A percentile compares a stretch with the other conserved stretches of the same genome.
phyloP scores from a whole-genome alignment of 768 basidiomycete species.

The Sporobolomyces phaffii region DNA sequence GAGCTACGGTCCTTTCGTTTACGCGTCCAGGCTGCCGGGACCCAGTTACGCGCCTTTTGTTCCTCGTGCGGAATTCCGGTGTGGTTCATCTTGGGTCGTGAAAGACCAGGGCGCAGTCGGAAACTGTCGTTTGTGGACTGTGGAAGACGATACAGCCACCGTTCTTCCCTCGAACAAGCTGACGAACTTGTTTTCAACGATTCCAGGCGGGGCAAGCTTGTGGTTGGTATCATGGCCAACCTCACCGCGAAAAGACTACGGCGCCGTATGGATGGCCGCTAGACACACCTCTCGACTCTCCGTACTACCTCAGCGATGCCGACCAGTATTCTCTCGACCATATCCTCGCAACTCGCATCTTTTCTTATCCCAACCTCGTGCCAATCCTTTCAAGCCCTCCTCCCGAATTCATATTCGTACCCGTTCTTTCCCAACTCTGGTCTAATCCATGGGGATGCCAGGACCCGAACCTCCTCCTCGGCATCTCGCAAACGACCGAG shows the following conservation, averaged over 20 bases:
- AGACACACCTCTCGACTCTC: conserved; percentile 7
- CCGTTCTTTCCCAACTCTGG: conserved; percentile 18
- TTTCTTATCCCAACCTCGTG: conserved; percentile 9
- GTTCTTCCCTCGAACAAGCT: too few relatives aligned
- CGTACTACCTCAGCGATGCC: conserved; percentile 13
- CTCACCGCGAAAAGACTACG: conserved; percentile 3
- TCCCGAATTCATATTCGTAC: conserved; percentile 28
- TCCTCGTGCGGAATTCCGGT: too few relatives aligned
- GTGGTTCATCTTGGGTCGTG: too few relatives aligned
- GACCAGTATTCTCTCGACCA: conserved; percentile 26
- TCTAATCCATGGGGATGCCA: conserved; percentile 23
- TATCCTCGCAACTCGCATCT: conserved; percentile 18
- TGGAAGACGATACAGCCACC: too few relatives aligned
- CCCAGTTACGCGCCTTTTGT: too few relatives aligned
- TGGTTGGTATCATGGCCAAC: conserved; percentile 10
- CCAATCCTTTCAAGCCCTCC: conserved; percentile 5
- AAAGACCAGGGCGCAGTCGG: too few relatives aligned
- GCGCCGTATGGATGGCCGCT: conserved; percentile 2
- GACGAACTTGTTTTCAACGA: too few relatives aligned
- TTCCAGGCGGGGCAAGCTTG: conserved; percentile 1
- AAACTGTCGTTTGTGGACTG: too few relatives aligned
- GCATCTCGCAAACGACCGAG: conserved; percentile 4
- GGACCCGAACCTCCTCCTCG: neutral
- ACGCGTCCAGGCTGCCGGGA: neutral
- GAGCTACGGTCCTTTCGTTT: neutral